These are phyloP conservation scores for Aspergillus eucalypticola DNA, from an alignment of 2,329 filamentous ascomycete genomes.

Conservation along the genomic window DNA sequence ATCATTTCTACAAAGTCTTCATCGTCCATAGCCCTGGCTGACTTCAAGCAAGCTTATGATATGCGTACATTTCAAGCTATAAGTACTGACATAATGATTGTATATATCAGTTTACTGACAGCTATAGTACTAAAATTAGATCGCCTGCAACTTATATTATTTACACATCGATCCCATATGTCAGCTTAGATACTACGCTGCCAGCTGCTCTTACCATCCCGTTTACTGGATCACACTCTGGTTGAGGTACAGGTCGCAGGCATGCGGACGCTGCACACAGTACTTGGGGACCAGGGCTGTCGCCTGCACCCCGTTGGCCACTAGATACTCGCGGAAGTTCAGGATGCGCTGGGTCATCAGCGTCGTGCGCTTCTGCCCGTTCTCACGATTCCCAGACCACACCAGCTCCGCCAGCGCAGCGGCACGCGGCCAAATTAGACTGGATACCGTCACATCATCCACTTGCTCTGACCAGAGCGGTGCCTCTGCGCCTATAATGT, in stretches of 20 bases:
- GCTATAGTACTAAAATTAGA: too few relatives aligned
- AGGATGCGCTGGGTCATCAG: constrained; percentile 57
- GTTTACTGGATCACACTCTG: constrained; percentile 43
- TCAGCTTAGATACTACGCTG: too few relatives aligned
- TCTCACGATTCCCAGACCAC: constrained; percentile 56
- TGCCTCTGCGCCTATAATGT: constrained; percentile 54
- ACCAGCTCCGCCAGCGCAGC: constrained; percentile 58
- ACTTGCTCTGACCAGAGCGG: constrained; percentile 59
- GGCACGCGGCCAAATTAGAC: constrained; percentile 58
- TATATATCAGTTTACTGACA: too few relatives aligned
- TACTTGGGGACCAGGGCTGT: constrained; percentile 58
- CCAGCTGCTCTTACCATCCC: background rate
- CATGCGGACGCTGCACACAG: constrained; percentile 59
- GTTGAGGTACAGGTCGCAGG: constrained; percentile 57
- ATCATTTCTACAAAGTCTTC: too few relatives aligned
- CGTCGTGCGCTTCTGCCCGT: constrained; percentile 54
- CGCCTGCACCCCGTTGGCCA: constrained; percentile 56
- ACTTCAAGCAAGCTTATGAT: too few relatives aligned
- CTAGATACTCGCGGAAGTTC: constrained; percentile 62
- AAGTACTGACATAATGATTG: too few relatives aligned
- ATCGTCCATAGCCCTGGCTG: too few relatives aligned
- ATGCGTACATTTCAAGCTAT: background rate
- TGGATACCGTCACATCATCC: constrained; percentile 53
- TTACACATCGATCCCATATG: too few relatives aligned
- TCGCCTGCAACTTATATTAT: too few relatives aligned